Base-by-base conservation (phyloP, 2,329 filamentous ascomycete species). In the Myriangium duriaei region DNA sequence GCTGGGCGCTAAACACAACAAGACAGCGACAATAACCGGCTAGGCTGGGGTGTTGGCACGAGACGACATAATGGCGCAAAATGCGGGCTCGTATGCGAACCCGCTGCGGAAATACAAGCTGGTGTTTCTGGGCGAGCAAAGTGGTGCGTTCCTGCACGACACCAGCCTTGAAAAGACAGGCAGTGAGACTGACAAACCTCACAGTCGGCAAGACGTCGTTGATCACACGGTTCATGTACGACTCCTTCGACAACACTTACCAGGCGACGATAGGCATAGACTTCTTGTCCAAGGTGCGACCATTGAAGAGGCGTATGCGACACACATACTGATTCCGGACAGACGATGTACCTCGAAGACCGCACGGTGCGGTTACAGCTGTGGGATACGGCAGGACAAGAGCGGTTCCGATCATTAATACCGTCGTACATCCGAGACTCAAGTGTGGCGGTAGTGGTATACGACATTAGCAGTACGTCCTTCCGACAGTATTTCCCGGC, bases 21-120 rank as follows among this genome's bases (percentile, higher is more conserved):
- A n/a, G n/a, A n/a, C n/a, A n/a, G n/a, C n/a, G n/a, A n/a, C n/a
- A n/a, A n/a, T n/a, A n/a, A n/a, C n/a, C n/a, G n/a, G n/a, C n/a
- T n/a, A n/a, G n/a, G n/a, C n/a, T n/a, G n/a, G n/a, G n/a, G n/a
- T n/a, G n/a, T n/a, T n/a, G n/a, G n/a, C n/a, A n/a, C n/a, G n/a
- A n/a, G n/a, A 24, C 16, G 12, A 57, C 62, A 74, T 59, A 59
- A 94, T 94, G 87, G 83, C 87, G 62, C 77, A 85, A 52, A 65
- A 64, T 42, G 79, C 78, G 56, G 83, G 81, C 62, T 84, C 83
- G 48, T 98, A 96, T 72, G 95, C 92, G 63, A 96, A 96, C 71
- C 91, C 91, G 55, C 71, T 98, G 67, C 98, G 98, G 82, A 98
- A 98, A 67, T 98, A 96, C 81, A 98, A 98, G 87, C 68, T 98